phyloP scores from a whole-genome alignment of 2,329 filamentous ascomycete genomes.

The Pseudogymnoascus sp. region DNA sequence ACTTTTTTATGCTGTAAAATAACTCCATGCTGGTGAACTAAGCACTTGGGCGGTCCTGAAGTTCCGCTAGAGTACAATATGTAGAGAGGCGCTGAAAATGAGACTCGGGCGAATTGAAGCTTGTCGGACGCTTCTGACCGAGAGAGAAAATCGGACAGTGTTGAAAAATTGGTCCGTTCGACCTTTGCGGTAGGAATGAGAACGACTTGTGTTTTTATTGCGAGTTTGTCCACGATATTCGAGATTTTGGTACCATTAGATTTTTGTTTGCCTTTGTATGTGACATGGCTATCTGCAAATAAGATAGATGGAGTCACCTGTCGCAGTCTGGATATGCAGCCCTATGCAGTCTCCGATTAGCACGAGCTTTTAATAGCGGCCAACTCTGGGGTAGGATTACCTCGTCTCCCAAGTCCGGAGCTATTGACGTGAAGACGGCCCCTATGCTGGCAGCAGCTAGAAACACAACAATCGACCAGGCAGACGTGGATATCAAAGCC shows the following conservation, averaged over 20 bases:
- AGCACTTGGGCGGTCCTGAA: slow-evolving; percentile 10
- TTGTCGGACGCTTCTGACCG: not conserved
- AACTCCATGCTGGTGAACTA: slow-evolving; percentile 36
- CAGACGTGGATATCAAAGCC: slow-evolving; percentile 1
- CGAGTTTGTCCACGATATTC: not conserved
- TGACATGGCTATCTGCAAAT: slow-evolving; percentile 12
- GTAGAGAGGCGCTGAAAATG: slow-evolving; percentile 9
- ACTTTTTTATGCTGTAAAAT: slow-evolving; percentile 39
- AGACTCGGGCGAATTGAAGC: slow-evolving; percentile 9
- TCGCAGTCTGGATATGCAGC: slow-evolving; percentile 9
- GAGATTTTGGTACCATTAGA: slow-evolving; percentile 8
- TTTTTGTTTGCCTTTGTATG: slow-evolving; percentile 10
- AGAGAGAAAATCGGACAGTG: slow-evolving; percentile 9
- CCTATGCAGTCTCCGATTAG: not conserved
- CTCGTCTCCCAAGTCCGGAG: not conserved
- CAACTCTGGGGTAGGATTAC: not conserved
- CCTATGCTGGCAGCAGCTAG: slow-evolving; percentile 1
- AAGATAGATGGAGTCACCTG: slow-evolving; percentile 10
- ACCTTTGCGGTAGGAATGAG: not conserved
- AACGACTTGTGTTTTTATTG: not conserved
- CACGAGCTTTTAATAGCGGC: not conserved
- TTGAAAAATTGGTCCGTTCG: not conserved
- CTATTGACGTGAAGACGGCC: slow-evolving; percentile 3
- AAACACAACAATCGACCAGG: slow-evolving; percentile 3
- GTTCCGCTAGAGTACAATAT: slow-evolving; percentile 12